Percentiles rank a stretch among this genome's conserved stretches.
These are phyloP conservation scores for Emmonsiellopsis sp. DNA, from an alignment of 2,329 filamentous ascomycete species.

Conservation along the genomic window DNA sequence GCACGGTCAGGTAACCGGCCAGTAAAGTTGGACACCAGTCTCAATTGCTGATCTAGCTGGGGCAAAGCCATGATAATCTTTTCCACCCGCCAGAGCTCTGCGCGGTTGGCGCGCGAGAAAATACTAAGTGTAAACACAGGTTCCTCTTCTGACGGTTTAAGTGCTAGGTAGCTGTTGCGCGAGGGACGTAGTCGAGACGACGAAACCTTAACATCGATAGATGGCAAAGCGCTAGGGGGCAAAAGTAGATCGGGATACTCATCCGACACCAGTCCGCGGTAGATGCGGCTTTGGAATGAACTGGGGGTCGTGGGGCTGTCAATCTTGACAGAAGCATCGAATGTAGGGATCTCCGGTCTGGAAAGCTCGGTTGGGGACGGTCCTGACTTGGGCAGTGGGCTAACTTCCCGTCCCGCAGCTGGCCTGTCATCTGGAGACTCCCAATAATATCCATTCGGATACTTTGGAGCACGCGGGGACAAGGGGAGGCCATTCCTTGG, in stretches of 20 bases:
- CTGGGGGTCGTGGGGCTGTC: slow-evolving; percentile 24
- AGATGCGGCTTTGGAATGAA: slow-evolving; percentile 47
- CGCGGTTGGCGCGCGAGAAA: slow-evolving; percentile 59
- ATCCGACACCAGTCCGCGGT: slow-evolving; percentile 69
- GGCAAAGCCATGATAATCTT: slow-evolving; percentile 77
- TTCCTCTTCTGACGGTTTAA: slow-evolving; percentile 78
- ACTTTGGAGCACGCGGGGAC: slow-evolving; percentile 64
- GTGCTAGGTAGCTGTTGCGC: slow-evolving; percentile 69
- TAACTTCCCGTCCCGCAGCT: slow-evolving; percentile 3
- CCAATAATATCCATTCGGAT: slow-evolving; percentile 50
- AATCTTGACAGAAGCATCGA: slow-evolving; percentile 25
- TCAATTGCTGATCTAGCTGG: slow-evolving; percentile 74
- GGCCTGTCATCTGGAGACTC: slow-evolving; percentile 2
- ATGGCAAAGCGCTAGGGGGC: slow-evolving; percentile 78
- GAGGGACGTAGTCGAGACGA: slow-evolving; percentile 95
- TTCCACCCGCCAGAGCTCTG: slow-evolving; percentile 87
- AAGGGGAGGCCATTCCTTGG: slow-evolving; percentile 52
- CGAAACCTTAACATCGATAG: slow-evolving; percentile 76
- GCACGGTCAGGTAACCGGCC: slow-evolving; percentile 67
- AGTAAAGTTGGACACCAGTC: slow-evolving; percentile 58
- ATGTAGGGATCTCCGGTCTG: slow-evolving; percentile 23
- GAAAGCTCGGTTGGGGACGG: slow-evolving; percentile 13
- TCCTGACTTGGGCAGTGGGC: slow-evolving; percentile 28
- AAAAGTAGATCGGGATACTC: slow-evolving; percentile 80
- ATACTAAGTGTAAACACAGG: slow-evolving; percentile 88